Conservation (phyloP, 2,329 filamentous ascomycete species). For the Phyllosticta citriasiana region DNA sequence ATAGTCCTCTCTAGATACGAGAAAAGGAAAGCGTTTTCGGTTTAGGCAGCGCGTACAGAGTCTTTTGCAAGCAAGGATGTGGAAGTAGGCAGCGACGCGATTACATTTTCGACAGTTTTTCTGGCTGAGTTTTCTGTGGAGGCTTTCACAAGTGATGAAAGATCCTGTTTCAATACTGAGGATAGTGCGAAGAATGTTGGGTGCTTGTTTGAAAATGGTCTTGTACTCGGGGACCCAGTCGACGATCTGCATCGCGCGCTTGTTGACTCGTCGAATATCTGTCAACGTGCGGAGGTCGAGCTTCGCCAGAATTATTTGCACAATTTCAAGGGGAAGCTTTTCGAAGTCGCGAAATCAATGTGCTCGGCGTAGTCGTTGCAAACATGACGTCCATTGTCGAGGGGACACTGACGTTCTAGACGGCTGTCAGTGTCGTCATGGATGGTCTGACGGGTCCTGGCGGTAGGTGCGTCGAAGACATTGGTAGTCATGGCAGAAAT, state of each 20-base stretch:
- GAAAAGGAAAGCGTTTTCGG: no score
- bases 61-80: slow-evolving; percentile 29
- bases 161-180: slow-evolving; percentile 24
- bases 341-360: not conserved
- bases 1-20: not conserved
- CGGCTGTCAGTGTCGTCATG: no score
- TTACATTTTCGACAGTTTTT: slow-evolving; percentile 26
- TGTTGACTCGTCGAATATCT: slow-evolving; percentile 28
- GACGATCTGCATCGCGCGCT: slow-evolving; percentile 24
- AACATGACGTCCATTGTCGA: not conserved
- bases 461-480: no score
- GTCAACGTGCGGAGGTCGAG: slow-evolving; percentile 26
- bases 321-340: slow-evolving; percentile 9
- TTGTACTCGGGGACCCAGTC: slow-evolving; percentile 29
- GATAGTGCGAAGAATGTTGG: slow-evolving; percentile 23
- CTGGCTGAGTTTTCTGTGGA: slow-evolving; percentile 26
- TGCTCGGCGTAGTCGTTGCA: not conserved
- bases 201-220: slow-evolving; percentile 21
- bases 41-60: slow-evolving; percentile 25
- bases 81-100: slow-evolving; percentile 29
- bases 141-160: slow-evolving; percentile 20
- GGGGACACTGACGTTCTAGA: not conserved
- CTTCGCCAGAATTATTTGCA: slow-evolving; percentile 7
- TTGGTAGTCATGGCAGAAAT: no score
- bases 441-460: no score